Conservation (phyloP, 169 alveolate species). For the Eimeria brunetti region DNA sequence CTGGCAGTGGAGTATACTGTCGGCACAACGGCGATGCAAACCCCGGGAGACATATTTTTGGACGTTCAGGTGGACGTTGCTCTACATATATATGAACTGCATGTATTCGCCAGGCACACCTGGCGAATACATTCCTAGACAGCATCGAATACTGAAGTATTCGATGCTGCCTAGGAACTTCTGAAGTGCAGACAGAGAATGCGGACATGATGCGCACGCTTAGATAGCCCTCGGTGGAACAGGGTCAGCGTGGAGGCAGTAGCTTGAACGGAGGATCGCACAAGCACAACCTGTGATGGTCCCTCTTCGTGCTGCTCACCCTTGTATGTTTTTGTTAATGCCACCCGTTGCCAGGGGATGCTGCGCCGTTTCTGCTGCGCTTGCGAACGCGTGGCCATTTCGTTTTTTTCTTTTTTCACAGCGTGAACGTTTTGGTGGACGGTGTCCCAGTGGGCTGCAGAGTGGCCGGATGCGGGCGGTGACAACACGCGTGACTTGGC, state of each 20-base stretch:
- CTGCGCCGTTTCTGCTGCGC: not conserved
- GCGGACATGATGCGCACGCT: not conserved
- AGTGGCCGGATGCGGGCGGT: not conserved
- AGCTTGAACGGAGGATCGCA: not conserved
- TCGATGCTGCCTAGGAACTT: not conserved
- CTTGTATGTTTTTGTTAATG: not conserved
- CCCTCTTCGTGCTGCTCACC: not conserved
- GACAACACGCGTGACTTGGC: too few species aligned
- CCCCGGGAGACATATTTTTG: not conserved
- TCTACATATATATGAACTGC: not conserved
- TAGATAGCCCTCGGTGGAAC: not conserved
- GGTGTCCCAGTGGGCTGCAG: not conserved
- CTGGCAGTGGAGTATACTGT: not conserved
- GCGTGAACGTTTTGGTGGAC: not conserved
- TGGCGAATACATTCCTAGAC: too few species aligned
- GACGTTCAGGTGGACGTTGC: not conserved
- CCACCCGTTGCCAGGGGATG: not conserved
- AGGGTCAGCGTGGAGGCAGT: not conserved
- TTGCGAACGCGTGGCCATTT: not conserved
- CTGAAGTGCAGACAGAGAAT: not conserved
- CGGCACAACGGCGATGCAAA: not conserved
- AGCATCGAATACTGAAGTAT: too few species aligned
- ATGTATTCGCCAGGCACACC: not conserved
- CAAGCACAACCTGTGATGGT: not conserved
- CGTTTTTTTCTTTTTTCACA: not conserved